Percentiles rank a stretch among this genome's conserved stretches.
Conservation (phyloP, 1,139 yeast genomes). For the Torulaspora globosa region DNA sequence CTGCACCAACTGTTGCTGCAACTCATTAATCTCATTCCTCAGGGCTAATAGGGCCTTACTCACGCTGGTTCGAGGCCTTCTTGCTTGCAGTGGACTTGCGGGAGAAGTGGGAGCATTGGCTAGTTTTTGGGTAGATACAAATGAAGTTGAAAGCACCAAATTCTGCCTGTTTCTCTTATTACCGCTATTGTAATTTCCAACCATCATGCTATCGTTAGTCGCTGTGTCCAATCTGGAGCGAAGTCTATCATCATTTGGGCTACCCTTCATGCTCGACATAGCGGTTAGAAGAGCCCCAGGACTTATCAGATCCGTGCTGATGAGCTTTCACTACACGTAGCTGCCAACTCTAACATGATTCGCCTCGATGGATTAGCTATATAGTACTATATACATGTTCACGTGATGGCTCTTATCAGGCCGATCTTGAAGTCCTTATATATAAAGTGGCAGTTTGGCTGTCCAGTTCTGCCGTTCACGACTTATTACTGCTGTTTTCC, state of each 20-base stretch:
- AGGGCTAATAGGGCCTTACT: conserved; percentile 23
- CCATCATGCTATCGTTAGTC: conserved; percentile 8
- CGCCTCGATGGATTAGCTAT: not conserved
- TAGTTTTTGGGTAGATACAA: conserved; percentile 31
- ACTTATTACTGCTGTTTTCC: conserved; percentile 2
- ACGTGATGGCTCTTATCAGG: not conserved
- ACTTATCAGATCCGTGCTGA: not conserved
- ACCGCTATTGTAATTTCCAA: conserved; percentile 6
- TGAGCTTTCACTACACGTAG: not conserved
- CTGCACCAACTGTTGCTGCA: conserved; percentile 26
- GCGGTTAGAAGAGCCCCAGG: not conserved
- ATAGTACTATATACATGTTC: conserved; percentile 12
- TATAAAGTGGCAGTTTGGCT: too few relatives aligned
- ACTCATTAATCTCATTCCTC: conserved; percentile 24
- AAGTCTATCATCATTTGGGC: conserved; percentile 8
- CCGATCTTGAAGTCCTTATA: not conserved
- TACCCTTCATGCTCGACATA: conserved; percentile 2
- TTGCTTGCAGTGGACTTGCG: conserved; percentile 28
- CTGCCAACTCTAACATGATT: not conserved
- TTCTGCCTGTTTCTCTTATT: conserved; percentile 27
- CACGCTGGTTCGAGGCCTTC: conserved; percentile 27
- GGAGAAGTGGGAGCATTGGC: conserved; percentile 29
- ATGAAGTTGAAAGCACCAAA: conserved; percentile 35
- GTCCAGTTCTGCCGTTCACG: conserved; percentile 4
- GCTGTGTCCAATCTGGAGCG: conserved; percentile 15